Evolutionary conservation across 805 yeast species (phyloP).

Genomic region (Kazachstania kunashirensis): DNA sequence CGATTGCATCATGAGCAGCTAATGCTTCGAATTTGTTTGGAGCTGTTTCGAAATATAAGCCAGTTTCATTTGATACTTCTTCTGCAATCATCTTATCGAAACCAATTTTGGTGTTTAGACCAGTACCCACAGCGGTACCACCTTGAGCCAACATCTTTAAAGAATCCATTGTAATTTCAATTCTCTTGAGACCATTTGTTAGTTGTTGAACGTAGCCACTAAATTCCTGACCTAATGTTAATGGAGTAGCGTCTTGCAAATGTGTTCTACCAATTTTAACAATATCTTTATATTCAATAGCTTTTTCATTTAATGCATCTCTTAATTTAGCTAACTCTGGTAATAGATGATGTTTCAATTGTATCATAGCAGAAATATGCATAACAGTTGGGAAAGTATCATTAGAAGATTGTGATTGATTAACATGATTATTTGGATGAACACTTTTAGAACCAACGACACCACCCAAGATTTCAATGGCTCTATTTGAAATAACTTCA

Average conservation of each 20-base stretch:
- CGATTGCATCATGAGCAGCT: slow-evolving; percentile 98
- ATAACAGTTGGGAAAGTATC: slow-evolving; percentile 99
- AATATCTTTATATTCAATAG: slow-evolving; percentile 77
- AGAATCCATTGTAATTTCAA: slow-evolving; percentile 66
- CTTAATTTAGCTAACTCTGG: slow-evolving; percentile 75
- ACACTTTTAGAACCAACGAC: slow-evolving; percentile 82
- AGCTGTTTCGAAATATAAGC: slow-evolving; percentile 82
- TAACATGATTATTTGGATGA: slow-evolving; percentile 97
- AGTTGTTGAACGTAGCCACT: slow-evolving; percentile 93
- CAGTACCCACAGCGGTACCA: slow-evolving; percentile 99
- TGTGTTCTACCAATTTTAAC: slow-evolving; percentile 99
- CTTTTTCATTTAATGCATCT: slow-evolving; percentile 65
- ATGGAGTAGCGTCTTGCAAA: slow-evolving; percentile 96
- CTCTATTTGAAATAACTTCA: slow-evolving; percentile 97
- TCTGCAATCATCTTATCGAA: slow-evolving; percentile 81
- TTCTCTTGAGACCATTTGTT: slow-evolving; percentile 80
- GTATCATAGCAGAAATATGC: slow-evolving; percentile 97
- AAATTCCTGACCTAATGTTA: slow-evolving; percentile 96
- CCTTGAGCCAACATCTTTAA: slow-evolving; percentile 89
- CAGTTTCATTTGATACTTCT: slow-evolving; percentile 77
- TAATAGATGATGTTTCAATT: slow-evolving; percentile 61
- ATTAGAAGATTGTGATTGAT: slow-evolving; percentile 97
- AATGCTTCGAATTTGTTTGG: slow-evolving; percentile 98
- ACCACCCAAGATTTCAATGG: slow-evolving; percentile 93
- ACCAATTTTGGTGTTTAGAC: slow-evolving; percentile 88